These are phyloP conservation scores for Yarrowia bubula DNA, from an alignment of 805 yeast species.

Conservation along the genomic window DNA sequence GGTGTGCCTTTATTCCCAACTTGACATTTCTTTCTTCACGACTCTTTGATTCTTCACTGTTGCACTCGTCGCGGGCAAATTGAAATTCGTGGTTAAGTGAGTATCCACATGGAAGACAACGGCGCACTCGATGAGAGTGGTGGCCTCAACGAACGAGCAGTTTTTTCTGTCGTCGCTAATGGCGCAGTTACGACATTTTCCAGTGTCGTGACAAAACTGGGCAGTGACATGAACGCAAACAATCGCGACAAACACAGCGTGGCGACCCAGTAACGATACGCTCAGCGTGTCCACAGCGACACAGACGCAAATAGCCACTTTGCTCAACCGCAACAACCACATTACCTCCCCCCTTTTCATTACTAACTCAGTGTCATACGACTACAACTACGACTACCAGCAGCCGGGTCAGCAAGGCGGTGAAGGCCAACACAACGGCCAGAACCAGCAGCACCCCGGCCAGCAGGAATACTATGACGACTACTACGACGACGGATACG, in stretches of 20 bases:
- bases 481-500: slow-evolving; percentile 29
- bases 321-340: background rate
- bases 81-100: slow-evolving; percentile 23
- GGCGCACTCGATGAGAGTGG: background rate
- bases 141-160: no score
- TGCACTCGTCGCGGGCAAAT: slow-evolving; percentile 15
- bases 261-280: no score
- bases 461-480: slow-evolving; percentile 35
- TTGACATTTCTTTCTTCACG: slow-evolving; percentile 22
- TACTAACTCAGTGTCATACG: slow-evolving; percentile 31
- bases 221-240: no score
- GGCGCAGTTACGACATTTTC: no score
- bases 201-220: no score
- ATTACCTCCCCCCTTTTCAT: background rate
- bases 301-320: background rate
- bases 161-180: no score
- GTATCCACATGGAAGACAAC: slow-evolving; percentile 28
- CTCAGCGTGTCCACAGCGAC: background rate
- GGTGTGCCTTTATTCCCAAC: slow-evolving; percentile 23
- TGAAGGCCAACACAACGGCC: slow-evolving; percentile 33
- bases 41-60: slow-evolving; percentile 9
- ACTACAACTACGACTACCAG: slow-evolving; percentile 33
- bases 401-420: slow-evolving; percentile 29
- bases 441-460: slow-evolving; percentile 31
- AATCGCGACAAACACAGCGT: no score